Evolutionary conservation across 139 green algal species (phyloP).

Genomic region (Picochlorum sp.): DNA sequence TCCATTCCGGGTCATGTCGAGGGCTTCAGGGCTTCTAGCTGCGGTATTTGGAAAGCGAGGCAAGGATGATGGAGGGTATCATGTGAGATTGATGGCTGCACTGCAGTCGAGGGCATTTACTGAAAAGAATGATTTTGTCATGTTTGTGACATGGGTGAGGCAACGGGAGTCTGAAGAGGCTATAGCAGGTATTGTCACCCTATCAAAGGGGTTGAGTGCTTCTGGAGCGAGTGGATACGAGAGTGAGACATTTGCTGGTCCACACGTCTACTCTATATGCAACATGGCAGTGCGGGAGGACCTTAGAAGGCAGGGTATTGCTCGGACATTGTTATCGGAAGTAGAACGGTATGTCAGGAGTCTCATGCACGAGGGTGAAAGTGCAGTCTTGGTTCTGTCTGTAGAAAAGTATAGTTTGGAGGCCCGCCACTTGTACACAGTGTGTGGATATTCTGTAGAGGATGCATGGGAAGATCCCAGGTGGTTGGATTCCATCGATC

Average conservation of each 20-base stretch:
- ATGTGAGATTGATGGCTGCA: constrained; percentile 13
- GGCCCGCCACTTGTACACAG: constrained; percentile 13
- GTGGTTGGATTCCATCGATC: constrained; percentile 17
- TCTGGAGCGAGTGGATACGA: constrained; percentile 9
- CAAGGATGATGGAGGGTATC: background rate
- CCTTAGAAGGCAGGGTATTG: constrained; percentile 11
- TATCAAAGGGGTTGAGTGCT: constrained; percentile 9
- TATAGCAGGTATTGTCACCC: constrained; percentile 7
- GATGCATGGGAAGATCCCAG: constrained; percentile 13
- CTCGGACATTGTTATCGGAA: constrained; percentile 6
- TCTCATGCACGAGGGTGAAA: background rate
- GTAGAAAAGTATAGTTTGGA: constrained; percentile 17
- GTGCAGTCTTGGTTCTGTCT: constrained; percentile 4
- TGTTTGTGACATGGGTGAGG: constrained; percentile 6
- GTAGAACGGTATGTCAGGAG: constrained; percentile 3
- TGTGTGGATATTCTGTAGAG: constrained; percentile 13
- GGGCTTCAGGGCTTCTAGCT: background rate
- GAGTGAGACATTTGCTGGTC: background rate
- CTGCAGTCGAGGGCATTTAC: constrained; percentile 9
- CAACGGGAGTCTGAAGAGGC: background rate
- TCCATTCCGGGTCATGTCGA: background rate
- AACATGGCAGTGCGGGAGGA: constrained; percentile 22
- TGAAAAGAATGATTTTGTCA: constrained; percentile 5
- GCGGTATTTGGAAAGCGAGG: background rate
- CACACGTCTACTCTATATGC: background rate